Conservation (phyloP, 805 yeast species). For the Starmerella khaoyaiensis region DNA sequence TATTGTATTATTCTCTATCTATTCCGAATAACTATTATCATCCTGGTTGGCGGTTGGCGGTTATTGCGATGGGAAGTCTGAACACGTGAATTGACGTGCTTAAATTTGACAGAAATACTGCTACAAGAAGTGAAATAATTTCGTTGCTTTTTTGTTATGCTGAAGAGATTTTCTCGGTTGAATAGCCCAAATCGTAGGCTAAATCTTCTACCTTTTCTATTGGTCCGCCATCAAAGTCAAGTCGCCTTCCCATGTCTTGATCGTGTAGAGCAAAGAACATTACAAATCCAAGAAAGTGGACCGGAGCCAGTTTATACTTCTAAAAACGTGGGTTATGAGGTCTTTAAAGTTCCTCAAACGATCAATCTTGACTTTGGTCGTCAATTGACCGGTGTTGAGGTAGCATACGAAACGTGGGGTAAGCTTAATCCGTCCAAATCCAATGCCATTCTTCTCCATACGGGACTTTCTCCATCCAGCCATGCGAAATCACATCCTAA, state of each 20-base stretch:
- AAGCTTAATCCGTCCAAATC: constrained; percentile 44
- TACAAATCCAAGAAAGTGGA: constrained; percentile 38
- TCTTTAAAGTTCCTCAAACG: constrained; percentile 31
- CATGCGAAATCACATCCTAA: constrained; percentile 73
- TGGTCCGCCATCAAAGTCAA: no score
- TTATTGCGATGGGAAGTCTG: no score
- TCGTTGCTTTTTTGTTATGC: no score
- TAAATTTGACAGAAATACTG: no score
- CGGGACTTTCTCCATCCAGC: constrained; percentile 86
- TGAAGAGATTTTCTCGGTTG: no score
- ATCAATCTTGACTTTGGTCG: constrained; percentile 75
- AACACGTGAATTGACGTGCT: no score
- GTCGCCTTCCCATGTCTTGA: constrained; percentile 78
- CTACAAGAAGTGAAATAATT: no score
- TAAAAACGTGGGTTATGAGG: constrained; percentile 53
- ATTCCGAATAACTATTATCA: no score
- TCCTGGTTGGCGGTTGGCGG: no score
- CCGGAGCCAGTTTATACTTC: constrained; percentile 75
- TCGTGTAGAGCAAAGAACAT: constrained; percentile 41
- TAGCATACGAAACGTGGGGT: constrained; percentile 96
- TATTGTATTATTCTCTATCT: no score
- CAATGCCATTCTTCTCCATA: constrained; percentile 70
- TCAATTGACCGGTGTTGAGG: constrained; percentile 51
- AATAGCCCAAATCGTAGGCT: no score
- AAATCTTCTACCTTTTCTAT: no score